Base-by-base conservation (phyloP, 352 stramenopile genomes). In the Globisporangium nodosum region DNA sequence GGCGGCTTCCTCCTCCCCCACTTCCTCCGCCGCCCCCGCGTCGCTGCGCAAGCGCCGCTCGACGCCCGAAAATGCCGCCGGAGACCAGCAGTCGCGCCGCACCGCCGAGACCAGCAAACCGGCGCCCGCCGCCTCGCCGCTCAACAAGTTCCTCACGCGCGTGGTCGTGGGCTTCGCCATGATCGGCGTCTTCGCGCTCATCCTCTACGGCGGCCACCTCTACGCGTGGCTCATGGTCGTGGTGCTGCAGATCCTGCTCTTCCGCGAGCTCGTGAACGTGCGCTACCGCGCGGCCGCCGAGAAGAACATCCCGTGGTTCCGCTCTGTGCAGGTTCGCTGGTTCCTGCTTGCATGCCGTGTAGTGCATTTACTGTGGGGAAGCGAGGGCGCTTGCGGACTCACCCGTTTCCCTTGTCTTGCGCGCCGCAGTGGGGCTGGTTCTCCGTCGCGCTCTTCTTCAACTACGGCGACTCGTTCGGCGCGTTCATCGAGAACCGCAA, bases 261-360 rank as follows among this genome's bases (percentile, higher is more conserved):
- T 98, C 80, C 90, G 90, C n/a, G 97, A 99, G 71, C 80, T 99
- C 5, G 96, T 99, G n/a, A 98, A 97, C 61, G 96, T 99, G 35
- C 88, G 97, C 2, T 99, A 99, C 77, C 89, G 92, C 59, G 87
- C 82, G 4, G 87, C 87, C 2, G 95, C 95, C 40, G 89, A 99
- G 76, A 90, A 97, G 69, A 97, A 91, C 35, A 98, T 99, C 65
- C 96, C 97, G 49, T 94, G 97, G 67, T 99, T 99, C 71, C 95
- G 97, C 40, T 99, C 96, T 5, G 93, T 98, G 54, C 94, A 84
- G 72, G 74, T 56, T 15, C 31, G 58, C 24, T 27, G 24, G 24
- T 3, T 27, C 24, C 24, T 27, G 24, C 24, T 49, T 58, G 43
- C 46, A 7, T 49, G 42, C 21, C 24, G 3, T 20, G 21, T 3